These are phyloP conservation scores for Phytophthora kernoviae DNA, from an alignment of 352 stramenopile genomes.

Conservation along the genomic window DNA sequence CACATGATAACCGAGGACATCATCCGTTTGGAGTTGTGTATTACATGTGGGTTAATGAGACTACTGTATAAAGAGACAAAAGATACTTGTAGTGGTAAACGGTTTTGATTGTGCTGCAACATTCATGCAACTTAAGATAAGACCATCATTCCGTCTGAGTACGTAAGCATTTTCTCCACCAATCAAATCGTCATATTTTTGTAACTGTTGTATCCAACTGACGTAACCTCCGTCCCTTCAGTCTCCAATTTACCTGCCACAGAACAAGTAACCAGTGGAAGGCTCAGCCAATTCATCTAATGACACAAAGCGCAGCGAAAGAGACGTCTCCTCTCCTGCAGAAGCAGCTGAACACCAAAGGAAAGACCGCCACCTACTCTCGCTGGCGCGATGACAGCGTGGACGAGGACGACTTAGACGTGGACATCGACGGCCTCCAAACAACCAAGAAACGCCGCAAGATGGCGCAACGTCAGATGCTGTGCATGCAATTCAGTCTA, in stretches of 20 bases:
- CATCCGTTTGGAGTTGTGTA: no score
- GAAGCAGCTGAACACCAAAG: conserved; percentile 16
- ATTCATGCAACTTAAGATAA: no score
- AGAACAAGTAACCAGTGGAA: not conserved
- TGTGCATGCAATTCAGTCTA: conserved; percentile 73
- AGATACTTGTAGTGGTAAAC: no score
- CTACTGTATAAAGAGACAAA: no score
- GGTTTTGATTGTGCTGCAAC: no score
- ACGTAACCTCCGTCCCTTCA: conserved; percentile 14
- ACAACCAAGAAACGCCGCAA: conserved; percentile 25
- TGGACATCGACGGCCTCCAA: conserved; percentile 4
- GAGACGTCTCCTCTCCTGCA: conserved; percentile 50
- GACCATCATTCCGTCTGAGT: no score
- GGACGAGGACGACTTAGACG: conserved; percentile 12
- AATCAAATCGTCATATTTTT: no score
- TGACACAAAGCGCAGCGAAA: conserved; percentile 18
- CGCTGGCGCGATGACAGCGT: conserved; percentile 57
- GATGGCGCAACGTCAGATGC: conserved; percentile 52
- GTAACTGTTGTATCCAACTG: no score
- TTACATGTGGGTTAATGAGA: no score
- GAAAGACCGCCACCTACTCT: conserved; percentile 50
- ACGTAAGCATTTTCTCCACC: no score
- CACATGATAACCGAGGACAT: no score
- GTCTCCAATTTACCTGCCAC: conserved; percentile 10
- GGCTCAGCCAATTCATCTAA: not conserved